Conservation (phyloP, 495 filamentous ascomycete species). For the Lophiotrema nucula region DNA sequence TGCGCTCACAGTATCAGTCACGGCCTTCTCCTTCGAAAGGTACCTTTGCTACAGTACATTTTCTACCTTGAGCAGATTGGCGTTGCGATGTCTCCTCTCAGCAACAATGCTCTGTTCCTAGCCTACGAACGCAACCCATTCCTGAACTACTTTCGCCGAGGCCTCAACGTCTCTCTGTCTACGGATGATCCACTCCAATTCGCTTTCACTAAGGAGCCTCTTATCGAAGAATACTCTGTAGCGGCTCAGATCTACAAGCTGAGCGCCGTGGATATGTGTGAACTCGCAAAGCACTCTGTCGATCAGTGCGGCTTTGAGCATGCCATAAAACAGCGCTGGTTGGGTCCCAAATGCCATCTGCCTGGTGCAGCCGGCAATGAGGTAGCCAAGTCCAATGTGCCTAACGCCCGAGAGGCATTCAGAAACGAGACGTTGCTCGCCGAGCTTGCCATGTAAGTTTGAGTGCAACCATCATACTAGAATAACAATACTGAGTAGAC, state of each 20-base stretch:
- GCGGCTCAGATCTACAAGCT: slow-evolving; percentile 98
- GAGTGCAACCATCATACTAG: neutral
- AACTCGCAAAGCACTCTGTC: slow-evolving; percentile 93
- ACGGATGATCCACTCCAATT: slow-evolving; percentile 98
- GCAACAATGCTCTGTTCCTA: slow-evolving; percentile 95
- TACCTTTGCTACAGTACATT: slow-evolving; percentile 91
- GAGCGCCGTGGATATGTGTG: slow-evolving; percentile 97
- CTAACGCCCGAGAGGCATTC: slow-evolving; percentile 85
- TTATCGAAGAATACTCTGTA: slow-evolving; percentile 97
- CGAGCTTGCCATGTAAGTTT: slow-evolving; percentile 71
- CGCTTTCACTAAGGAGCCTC: slow-evolving; percentile 95
- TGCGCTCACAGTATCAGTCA: slow-evolving; percentile 98
- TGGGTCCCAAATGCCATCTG: slow-evolving; percentile 70
- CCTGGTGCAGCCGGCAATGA: slow-evolving; percentile 79
- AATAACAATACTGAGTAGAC: neutral
- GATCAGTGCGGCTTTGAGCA: slow-evolving; percentile 91
- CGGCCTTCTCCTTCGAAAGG: slow-evolving; percentile 87
- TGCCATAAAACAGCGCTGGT: slow-evolving; percentile 83
- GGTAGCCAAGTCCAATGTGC: slow-evolving; percentile 94
- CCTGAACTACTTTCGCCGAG: slow-evolving; percentile 88
- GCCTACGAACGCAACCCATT: slow-evolving; percentile 98
- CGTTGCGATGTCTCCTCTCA: slow-evolving; percentile 97
- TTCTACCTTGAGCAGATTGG: slow-evolving; percentile 98
- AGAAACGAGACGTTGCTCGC: slow-evolving; percentile 77
- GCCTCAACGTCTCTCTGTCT: slow-evolving; percentile 91